Evolutionary conservation across 306 rosid genomes (phyloP), one percentile per base, ranked within the genome.

Genomic region (Quercus rubra): DNA sequence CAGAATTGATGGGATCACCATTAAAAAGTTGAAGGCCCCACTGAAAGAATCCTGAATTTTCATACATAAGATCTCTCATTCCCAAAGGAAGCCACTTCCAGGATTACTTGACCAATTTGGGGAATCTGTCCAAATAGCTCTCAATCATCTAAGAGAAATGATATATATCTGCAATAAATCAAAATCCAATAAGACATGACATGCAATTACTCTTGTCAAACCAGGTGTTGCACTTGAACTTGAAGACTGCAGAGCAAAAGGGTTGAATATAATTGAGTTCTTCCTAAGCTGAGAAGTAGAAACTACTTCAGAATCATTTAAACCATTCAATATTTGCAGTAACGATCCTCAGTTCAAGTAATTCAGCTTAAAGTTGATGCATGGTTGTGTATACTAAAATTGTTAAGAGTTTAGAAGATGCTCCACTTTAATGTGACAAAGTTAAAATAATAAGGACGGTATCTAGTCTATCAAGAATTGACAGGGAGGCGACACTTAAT

Each of bases 21-120:
- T 82, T 88, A 70, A 92, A 62, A 71, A 94, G 82, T 73, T 83
- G 84, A 78, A 84, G 77, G 79, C 91, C 93, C 94, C 97, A 94
- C 71, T 85, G 89, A 43, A 85, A 62, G 78, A 88, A 82, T 74
- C 87, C 97, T 23, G 97, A 82, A 28, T 89, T 83, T 75, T 90
- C 96, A 80, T 86, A 59, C 30, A 86, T 71, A 75, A 70, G 94
- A 89, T 94, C 85, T 83, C 83, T 61, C 64, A 68, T 51, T 61
- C 73, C 72, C 71, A 62, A 51, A 78, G 8, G 77, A 58, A 21
- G 77, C 52, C 59, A 28, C n/a, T 75, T 64, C 33, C 77, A 82
- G 41, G 75, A 81, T 64, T 84, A 85, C 67, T 30, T 55, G 38
- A 46, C 38, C 76, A 71, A 79, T 78, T 72, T 68, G 31, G 41